Evolutionary conservation across 2,329 filamentous ascomycete genomes (phyloP).

Genomic region (Ophiostoma sp.): DNA sequence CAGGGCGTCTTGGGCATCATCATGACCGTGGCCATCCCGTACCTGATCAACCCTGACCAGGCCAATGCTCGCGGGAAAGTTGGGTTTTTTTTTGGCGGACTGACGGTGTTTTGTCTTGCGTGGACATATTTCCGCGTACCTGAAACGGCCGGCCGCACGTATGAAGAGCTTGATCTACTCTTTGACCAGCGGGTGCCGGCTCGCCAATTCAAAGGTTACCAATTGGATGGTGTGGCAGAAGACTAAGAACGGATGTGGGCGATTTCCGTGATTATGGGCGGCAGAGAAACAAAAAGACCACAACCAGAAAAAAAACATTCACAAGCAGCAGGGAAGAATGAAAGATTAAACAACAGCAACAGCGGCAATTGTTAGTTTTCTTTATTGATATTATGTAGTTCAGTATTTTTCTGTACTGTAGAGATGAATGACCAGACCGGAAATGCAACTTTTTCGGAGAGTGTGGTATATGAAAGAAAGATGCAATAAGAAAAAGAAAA

Average conservation of each 20-base stretch:
- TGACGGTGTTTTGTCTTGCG: conserved; percentile 47
- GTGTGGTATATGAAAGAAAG: neutral
- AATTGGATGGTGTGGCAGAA: neutral
- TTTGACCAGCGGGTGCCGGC: conserved; percentile 50
- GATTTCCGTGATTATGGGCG: no score
- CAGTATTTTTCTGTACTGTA: neutral
- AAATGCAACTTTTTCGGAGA: neutral
- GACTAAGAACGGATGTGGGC: neutral
- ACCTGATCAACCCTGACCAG: conserved; percentile 47
- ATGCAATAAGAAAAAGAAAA: neutral
- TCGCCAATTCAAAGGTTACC: conserved; percentile 35
- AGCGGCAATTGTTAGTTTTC: conserved; percentile 2
- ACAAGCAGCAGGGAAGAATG: no score
- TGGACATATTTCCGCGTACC: conserved; percentile 57
- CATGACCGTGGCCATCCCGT: conserved; percentile 48
- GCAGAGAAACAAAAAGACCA: no score
- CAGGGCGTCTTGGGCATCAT: conserved; percentile 44
- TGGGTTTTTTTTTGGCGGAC: conserved; percentile 50
- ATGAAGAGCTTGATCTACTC: conserved; percentile 57
- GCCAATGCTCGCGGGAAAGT: conserved; percentile 47
- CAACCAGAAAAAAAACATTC: no score
- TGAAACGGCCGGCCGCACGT: conserved; percentile 55
- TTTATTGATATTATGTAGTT: neutral
- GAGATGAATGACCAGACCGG: neutral
- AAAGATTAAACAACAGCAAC: neutral